These are phyloP conservation scores for Boletus tylopilopsis DNA, from an alignment of 768 basidiomycete species.

Conservation along the genomic window DNA sequence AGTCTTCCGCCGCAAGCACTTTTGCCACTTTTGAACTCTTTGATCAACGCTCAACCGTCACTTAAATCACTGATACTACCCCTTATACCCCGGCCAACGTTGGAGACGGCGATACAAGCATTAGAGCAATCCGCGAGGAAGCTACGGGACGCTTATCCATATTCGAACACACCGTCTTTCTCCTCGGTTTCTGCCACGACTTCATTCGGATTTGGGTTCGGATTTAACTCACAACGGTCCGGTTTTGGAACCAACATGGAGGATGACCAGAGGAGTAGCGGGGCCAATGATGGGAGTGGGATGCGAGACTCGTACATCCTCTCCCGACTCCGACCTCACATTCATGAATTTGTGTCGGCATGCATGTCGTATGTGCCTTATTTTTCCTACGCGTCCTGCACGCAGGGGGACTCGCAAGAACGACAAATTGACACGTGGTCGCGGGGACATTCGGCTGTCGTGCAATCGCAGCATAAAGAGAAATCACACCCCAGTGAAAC, in stretches of 20 bases:
- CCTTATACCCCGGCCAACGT: slow-evolving; percentile 80
- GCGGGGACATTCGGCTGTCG: slow-evolving; percentile 39
- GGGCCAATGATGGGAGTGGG: slow-evolving; percentile 37
- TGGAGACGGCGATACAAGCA: slow-evolving; percentile 69
- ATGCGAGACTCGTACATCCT: slow-evolving; percentile 83
- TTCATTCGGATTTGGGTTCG: slow-evolving; percentile 32
- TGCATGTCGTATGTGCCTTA: slow-evolving; percentile 83
- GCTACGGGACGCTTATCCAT: slow-evolving; percentile 80
- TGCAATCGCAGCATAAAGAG: slow-evolving; percentile 56
- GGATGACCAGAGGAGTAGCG: slow-evolving; percentile 24
- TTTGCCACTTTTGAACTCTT: slow-evolving; percentile 65
- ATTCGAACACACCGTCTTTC: slow-evolving; percentile 50
- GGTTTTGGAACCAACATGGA: slow-evolving; percentile 32
- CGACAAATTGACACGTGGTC: slow-evolving; percentile 25
- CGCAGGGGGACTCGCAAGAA: slow-evolving; percentile 18
- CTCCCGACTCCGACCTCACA: slow-evolving; percentile 69
- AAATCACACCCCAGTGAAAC: slow-evolving; percentile 73
- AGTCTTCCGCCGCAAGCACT: slow-evolving; percentile 76
- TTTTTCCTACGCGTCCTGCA: slow-evolving; percentile 57
- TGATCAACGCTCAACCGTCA: slow-evolving; percentile 64
- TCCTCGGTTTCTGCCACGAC: slow-evolving; percentile 30
- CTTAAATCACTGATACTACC: slow-evolving; percentile 70
- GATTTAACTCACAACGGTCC: slow-evolving; percentile 18
- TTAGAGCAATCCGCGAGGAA: slow-evolving; percentile 66
- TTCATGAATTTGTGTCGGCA: slow-evolving; percentile 72